These are phyloP conservation scores for Amylostereum areolatum DNA, from an alignment of 1,284 basidiomycete genomes.

Conservation along the genomic window DNA sequence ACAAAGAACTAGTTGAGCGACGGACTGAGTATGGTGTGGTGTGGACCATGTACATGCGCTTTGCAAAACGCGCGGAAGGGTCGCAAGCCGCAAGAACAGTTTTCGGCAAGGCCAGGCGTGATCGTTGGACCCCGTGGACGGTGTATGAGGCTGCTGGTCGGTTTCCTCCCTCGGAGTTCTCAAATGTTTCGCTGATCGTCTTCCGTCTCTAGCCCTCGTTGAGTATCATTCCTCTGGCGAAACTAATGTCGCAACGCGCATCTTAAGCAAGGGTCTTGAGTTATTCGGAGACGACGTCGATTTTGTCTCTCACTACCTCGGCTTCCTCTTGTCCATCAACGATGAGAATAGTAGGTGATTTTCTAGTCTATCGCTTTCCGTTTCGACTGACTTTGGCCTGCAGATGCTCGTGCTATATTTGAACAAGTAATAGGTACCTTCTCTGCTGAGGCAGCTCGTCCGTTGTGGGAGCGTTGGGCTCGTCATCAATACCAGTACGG, in stretches of 20 bases:
- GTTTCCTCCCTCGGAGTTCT: conserved; percentile 22
- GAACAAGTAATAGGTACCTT: conserved; percentile 84
- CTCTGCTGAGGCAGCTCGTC: conserved; percentile 72
- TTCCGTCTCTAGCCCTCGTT: conserved; percentile 65
- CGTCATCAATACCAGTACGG: conserved; percentile 95
- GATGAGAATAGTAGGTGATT: conserved; percentile 84
- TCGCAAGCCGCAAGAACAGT: conserved; percentile 73
- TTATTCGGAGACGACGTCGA: conserved; percentile 79
- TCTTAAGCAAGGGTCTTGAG: conserved; percentile 94
- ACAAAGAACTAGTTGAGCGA: conserved; percentile 54
- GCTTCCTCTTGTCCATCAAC: conserved; percentile 91
- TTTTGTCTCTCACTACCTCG: conserved; percentile 85
- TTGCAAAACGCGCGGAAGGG: conserved; percentile 81
- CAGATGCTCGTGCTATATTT: conserved; percentile 94
- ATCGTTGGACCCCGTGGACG: conserved; percentile 86
- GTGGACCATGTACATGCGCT: conserved; percentile 91
- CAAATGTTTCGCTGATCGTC: conserved; percentile 1
- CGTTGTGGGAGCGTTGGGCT: conserved; percentile 95
- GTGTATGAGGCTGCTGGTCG: conserved; percentile 88
- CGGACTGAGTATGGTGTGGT: conserved; percentile 64
- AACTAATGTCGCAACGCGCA: conserved; percentile 78
- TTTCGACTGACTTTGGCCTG: conserved; percentile 8
- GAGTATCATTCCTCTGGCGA: conserved; percentile 95
- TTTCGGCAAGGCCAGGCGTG: conserved; percentile 84
- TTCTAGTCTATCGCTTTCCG: neutral